Evolutionary conservation across 805 yeast genomes (phyloP), one percentile per base, ranked within the genome.

Genomic region (Kodamaea lidongshanica): DNA sequence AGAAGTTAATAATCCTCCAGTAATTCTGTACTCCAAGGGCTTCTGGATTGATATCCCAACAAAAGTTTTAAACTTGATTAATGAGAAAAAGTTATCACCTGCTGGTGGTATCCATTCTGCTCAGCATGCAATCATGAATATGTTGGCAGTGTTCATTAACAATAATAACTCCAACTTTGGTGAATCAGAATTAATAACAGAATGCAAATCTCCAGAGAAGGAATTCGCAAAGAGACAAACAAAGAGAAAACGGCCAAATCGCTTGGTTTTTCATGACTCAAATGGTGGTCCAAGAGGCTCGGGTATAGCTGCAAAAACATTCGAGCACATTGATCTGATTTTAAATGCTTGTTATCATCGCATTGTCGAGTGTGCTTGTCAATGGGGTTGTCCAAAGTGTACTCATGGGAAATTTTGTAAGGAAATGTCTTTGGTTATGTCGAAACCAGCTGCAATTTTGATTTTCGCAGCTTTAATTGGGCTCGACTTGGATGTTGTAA

Each of bases 101-200:
- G 89, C 97, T 0, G 98, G 84, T 4, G 94, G 92, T 0, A 84
- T 92, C n/a, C 99, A 92, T 58, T 96, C 94, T 2, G 94, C 95
- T 0, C 89, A 87, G 41, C 99, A 92, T 61, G 86, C 86, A 0
- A 59, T 92, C 1, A 78, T 92, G 70, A 78, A 83, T 27, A 67
- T 84, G 35, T 50, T 88, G 16, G 94, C 96, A 0, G 53, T 79
- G 16, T 78, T 74, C 36, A 75, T 87, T 4, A 74, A 77, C 8
- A 77, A 84, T 11, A 83, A 85, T 1, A 69, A 73, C 4, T 51
- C 61, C 1, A 49, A 34, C 21, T 39, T 57, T 3, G 65, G 63
- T 0, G 62, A 58, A 23, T 42, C 64, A 2, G 98, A 92, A 44
- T 68, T 92, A 9, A 73, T 72, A 25, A 85, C 97, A 0, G 99